Conservation (phyloP, 2,329 filamentous ascomycete genomes). For the Cordyceps cateniannulata region DNA sequence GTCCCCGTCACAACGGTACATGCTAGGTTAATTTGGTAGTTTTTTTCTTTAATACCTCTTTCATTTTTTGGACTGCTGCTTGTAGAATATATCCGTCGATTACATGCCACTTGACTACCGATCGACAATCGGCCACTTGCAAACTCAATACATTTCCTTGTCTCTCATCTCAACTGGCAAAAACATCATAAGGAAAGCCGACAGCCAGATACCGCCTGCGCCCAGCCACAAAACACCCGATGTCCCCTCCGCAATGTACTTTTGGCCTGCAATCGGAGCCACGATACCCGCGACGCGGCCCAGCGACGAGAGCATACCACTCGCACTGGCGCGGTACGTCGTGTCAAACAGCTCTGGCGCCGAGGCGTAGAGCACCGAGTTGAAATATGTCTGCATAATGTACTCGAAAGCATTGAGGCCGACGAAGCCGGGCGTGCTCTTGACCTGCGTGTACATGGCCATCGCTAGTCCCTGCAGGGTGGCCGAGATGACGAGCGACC, state of each 20-base stretch:
- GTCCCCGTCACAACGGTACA: too few relatives aligned
- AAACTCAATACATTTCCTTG: too few relatives aligned
- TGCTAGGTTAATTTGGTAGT: too few relatives aligned
- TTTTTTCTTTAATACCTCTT: too few relatives aligned
- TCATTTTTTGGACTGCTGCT: too few relatives aligned
- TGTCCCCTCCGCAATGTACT: constrained; percentile 6
- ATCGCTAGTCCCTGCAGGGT: too few relatives aligned
- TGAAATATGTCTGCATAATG: constrained; percentile 23
- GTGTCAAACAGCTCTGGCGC: constrained; percentile 15
- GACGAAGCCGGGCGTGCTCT: constrained; percentile 17
- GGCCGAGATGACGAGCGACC: too few relatives aligned
- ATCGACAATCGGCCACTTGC: too few relatives aligned
- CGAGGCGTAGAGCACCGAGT: constrained; percentile 17
- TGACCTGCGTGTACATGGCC: constrained; percentile 21
- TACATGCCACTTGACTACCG: too few relatives aligned
- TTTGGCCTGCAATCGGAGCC: constrained; percentile 10
- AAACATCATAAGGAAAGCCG: too few relatives aligned
- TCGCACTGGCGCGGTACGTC: constrained; percentile 5
- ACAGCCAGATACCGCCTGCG: constrained; percentile 8
- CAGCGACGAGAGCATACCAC: constrained; percentile 9
- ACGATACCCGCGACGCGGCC: constrained; percentile 11
- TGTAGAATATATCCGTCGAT: too few relatives aligned
- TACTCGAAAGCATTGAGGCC: constrained; percentile 24
- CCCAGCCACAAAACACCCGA: constrained; percentile 10
- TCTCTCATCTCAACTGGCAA: too few relatives aligned